These are phyloP conservation scores for Agarophyton chilense DNA, from an alignment of 23 red algal species.

Conservation along the genomic window DNA sequence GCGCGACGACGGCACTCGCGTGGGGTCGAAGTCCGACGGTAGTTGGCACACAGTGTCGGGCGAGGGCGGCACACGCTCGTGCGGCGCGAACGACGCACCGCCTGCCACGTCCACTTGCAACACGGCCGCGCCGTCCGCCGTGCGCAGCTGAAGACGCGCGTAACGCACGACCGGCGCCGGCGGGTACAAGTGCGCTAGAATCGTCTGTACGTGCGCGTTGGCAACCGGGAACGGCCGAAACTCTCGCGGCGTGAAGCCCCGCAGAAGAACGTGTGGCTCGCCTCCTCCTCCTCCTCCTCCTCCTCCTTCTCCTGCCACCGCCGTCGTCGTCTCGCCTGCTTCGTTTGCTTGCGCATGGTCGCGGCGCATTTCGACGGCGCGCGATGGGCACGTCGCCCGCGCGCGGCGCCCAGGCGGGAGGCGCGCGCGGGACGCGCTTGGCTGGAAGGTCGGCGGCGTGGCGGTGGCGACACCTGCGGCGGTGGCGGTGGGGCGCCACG, in stretches of 20 bases:
- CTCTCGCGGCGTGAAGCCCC: background rate
- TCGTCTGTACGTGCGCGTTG: slow-evolving; percentile 88
- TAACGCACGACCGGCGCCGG: slow-evolving; percentile 35
- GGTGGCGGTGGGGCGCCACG: background rate
- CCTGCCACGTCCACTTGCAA: slow-evolving; percentile 77
- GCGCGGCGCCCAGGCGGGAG: background rate
- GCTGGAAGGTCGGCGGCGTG: background rate
- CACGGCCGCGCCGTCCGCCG: slow-evolving; percentile 48
- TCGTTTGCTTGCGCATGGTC: too few species aligned
- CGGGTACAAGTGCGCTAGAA: slow-evolving; percentile 59
- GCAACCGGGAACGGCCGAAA: slow-evolving; percentile 38
- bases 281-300: too few species aligned
- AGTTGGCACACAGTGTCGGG: background rate
- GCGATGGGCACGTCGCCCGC: too few species aligned
- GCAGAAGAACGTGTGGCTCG: too few species aligned
- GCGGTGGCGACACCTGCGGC: background rate
- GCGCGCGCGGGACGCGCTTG: background rate
- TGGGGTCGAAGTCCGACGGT: background rate
- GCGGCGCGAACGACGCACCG: background rate
- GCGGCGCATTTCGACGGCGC: too few species aligned
- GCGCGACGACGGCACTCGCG: background rate
- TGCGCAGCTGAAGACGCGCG: slow-evolving; percentile 29
- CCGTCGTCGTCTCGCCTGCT: too few species aligned
- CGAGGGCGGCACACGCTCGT: background rate
- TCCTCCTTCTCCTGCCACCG: too few species aligned